Conservation (phyloP, 129 eudicot species). For the Escallonia rubra region DNA sequence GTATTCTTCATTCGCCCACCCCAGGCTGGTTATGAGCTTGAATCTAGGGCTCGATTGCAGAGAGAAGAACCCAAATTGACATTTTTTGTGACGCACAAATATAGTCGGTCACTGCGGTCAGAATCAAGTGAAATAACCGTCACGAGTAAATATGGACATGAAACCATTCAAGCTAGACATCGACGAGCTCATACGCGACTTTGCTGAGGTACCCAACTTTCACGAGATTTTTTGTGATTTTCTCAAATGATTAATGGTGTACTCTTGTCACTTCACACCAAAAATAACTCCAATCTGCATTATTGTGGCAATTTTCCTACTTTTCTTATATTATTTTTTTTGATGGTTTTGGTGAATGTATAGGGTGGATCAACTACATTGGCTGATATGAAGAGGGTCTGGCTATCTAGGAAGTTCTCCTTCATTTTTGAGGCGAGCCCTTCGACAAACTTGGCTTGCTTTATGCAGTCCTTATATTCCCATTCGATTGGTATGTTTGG, state of each 20-base stretch:
- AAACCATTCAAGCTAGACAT: slow-evolving; percentile 67
- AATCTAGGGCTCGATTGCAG: no score
- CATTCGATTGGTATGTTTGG: slow-evolving; percentile 53
- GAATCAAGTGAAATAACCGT: no score
- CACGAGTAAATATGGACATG: slow-evolving; percentile 37
- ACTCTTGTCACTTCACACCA: neutral
- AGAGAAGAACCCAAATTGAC: no score
- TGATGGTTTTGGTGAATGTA: neutral
- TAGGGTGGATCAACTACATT: slow-evolving; percentile 44
- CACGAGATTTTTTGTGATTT: no score
- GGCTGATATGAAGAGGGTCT: slow-evolving; percentile 62
- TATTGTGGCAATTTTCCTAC: neutral
- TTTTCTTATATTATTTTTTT: no score
- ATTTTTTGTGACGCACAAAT: no score
- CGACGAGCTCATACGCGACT: slow-evolving; percentile 66
- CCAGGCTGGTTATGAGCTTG: no score
- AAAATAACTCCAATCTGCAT: neutral
- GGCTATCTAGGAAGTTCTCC: slow-evolving; percentile 69
- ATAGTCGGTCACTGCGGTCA: no score
- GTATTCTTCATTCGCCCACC: no score
- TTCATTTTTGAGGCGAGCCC: slow-evolving; percentile 70
- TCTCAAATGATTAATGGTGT: neutral
- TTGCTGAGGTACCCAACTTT: slow-evolving; percentile 37
- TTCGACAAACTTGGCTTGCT: slow-evolving; percentile 44
- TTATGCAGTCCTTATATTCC: slow-evolving; percentile 77